phyloP scores from a whole-genome alignment of 345 rosid genomes.

The Pistacia atlantica region DNA sequence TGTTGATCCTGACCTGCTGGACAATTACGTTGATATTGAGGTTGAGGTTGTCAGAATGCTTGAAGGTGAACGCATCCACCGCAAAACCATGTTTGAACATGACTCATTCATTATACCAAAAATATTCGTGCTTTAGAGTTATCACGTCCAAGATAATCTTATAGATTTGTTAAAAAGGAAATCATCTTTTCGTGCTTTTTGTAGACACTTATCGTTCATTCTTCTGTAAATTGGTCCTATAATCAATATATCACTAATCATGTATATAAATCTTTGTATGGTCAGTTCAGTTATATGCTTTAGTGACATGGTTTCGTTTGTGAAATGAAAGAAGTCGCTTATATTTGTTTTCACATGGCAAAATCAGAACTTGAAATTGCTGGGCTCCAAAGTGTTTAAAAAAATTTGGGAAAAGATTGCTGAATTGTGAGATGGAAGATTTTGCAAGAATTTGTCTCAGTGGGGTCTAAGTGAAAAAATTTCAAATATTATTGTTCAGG shows the following conservation, averaged over 20 bases:
- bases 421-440: too few relatives aligned
- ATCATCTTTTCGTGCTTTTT: neutral
- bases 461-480: too few relatives aligned
- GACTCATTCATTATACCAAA: constrained; percentile 31
- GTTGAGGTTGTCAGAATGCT: constrained; percentile 21
- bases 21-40: constrained; percentile 7
- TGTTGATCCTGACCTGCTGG: constrained; percentile 19
- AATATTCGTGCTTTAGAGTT: constrained; percentile 32
- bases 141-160: constrained; percentile 41
- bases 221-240: neutral
- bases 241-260: neutral
- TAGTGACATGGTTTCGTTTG: too few relatives aligned
- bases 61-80: constrained; percentile 27
- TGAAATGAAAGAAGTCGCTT: too few relatives aligned
- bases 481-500: too few relatives aligned
- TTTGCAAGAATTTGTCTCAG: too few relatives aligned
- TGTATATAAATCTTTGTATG: neutral
- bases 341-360: too few relatives aligned
- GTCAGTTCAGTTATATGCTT: too few relatives aligned
- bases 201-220: neutral
- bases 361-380: too few relatives aligned
- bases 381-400: too few relatives aligned
- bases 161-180: neutral
- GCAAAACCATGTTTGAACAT: constrained; percentile 11
- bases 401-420: too few relatives aligned